Evolutionary conservation across 352 stramenopile genomes (phyloP), one percentile per base, ranked within the genome.

Genomic region (Globisporangium paddicum): DNA sequence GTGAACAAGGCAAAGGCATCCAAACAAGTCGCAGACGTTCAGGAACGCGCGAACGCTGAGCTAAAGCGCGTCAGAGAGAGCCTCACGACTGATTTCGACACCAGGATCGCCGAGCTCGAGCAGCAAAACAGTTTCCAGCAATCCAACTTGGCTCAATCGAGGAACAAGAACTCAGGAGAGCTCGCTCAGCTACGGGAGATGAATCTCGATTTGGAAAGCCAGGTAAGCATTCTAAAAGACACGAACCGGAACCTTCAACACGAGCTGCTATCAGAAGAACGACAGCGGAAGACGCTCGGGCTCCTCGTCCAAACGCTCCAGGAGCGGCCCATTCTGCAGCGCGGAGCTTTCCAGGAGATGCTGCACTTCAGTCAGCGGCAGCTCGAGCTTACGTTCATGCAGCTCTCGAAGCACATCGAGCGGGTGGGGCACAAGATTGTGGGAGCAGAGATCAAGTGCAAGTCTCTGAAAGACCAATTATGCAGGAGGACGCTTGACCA

Each of bases 221-320:
- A 60, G 13, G 44, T 62, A 8, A 21, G 26, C 18, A 49, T 67
- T 5, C 40, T 67, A 30, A 58, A 46, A 25, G 55, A 66, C 45
- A 34, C 55, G 5, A 62, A 62, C 21, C 44, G 37, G 19, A 34
- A n/a, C 10, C 41, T 64, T 14, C 52, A 58, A 40, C 38, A 55
- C 41, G 54, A 67, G n/a, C 49, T 67, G 7, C 53, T 25, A 21
- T 47, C 38, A 0, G 64, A 70, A 5, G 46, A 64, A n/a, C 50
- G 56, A 2, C 38, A 66, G 19, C 55, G 50, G 21, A 70, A 70
- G 42, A 64, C 60, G 19, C 41, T 70, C 10, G 44, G 37, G 5
- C 32, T 64, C 19, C 48, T 84, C 7, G 69, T 84, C 4, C 64
- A 79, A 38, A 84, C 74, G 3, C 55, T 84, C 28, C 67, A 81